Evolutionary conservation across 805 yeast genomes (phyloP), one percentile per base, ranked within the genome.

Genomic region (Candida taoyuanica): DNA sequence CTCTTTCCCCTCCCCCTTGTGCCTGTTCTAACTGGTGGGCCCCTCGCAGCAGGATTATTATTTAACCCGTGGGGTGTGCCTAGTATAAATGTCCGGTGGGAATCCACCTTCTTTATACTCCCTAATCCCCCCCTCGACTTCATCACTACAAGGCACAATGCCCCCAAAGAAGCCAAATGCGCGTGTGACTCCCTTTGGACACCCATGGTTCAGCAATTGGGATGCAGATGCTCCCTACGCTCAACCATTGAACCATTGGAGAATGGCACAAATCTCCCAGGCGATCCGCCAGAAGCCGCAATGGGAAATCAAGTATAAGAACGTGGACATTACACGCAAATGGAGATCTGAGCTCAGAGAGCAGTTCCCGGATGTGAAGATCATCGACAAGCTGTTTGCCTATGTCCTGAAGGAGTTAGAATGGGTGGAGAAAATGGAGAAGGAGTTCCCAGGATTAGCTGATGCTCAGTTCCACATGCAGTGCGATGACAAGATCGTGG

Each of bases 241-340:
- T 3, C 35, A 27, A 15, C 36, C 41, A 2, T 4, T 23, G 23
- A 37, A 37, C 30, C 41, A 37, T 20, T 39, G 42, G 42, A 27
- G 24, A 3, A 34, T 39, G 38, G 35, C 26, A 5, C 32, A 34
- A 7, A 27, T 39, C 24, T 39, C 42, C 25, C 13, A 7, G 7
- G 42, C 36, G 20, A 39, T 39, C 21, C 26, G 42, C 13, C 15
- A 29, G 17, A 39, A 39, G 17, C 38, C 38, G 5, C 29, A 39
- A 15, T 39, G 42, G 42, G 19, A 39, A 26, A 6, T 19, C 24
- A 39, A 39, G 42, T 39, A 39, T 28, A 34, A 39, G 25, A 34
- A 39, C 38, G 15, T 16, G 3, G 28, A 7, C 4, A 39, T 39
- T 26, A 21, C 30, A 3, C 14, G 17, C 25, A 17, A 38, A 15